Conservation (phyloP, 2,329 filamentous ascomycete species). For the Aspergillus terreus region DNA sequence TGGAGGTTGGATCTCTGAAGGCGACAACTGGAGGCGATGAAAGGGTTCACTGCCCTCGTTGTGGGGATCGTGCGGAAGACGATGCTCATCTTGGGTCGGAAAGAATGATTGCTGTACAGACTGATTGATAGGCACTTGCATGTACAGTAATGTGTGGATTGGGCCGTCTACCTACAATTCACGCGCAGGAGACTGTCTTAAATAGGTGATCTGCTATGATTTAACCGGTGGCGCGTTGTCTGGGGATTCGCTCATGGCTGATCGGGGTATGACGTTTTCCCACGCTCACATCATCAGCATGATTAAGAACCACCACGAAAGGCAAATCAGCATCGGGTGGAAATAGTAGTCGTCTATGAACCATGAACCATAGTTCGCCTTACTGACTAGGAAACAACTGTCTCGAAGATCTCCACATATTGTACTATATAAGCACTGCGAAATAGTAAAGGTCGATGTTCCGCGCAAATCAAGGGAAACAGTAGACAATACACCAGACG, state of each 20-base stretch:
- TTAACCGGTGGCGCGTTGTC: background rate
- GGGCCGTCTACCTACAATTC: too few relatives aligned
- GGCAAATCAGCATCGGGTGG: background rate
- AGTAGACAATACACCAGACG: background rate
- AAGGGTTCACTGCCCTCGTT: background rate
- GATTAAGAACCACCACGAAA: background rate
- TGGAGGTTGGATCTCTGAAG: background rate
- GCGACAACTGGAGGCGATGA: background rate
- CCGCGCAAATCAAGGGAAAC: background rate
- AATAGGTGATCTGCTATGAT: background rate
- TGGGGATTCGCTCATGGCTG: too few relatives aligned
- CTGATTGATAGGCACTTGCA: too few relatives aligned
- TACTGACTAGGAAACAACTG: background rate
- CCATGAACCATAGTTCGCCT: background rate
- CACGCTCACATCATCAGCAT: background rate
- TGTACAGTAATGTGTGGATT: too few relatives aligned
- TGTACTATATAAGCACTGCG: too few relatives aligned
- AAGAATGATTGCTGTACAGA: background rate
- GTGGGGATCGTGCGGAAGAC: background rate
- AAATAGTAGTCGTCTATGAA: background rate
- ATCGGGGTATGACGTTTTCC: background rate
- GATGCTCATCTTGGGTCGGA: background rate
- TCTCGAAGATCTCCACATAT: too few relatives aligned
- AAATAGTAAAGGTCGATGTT: background rate
- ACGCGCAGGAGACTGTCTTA: background rate